Base-by-base conservation (phyloP, 345 rosid species). In the Populus simonii region DNA sequence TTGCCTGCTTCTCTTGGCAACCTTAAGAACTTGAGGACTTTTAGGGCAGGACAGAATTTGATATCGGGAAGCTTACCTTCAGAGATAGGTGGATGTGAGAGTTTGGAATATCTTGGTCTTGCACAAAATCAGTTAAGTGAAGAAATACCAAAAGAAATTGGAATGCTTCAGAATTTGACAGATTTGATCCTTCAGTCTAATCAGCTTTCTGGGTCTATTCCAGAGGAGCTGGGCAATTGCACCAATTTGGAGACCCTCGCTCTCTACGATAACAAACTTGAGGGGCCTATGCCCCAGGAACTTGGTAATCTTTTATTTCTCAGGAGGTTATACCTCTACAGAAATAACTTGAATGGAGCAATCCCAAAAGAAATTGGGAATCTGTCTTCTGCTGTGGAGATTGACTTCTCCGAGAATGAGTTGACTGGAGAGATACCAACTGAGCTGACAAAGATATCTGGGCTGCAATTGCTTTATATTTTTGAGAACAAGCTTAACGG, bases 11-110 rank as follows among this genome's bases (percentile, higher is more conserved):
- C 98, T 41, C 65, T 94, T 12, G 93, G 98, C 49, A 91, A 77
- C 31, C 89, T 94, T 66, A 89, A 83, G 69, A 88, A 74, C 5
- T 84, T 94, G 77, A 86, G 8, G 62, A 80, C 85, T 73, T 88
- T 94, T 66, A 85, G 98, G 70, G 93, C 95, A 12, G 97, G 98
- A 17, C 93, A 94, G 90, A 94, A 94, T 79, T 73, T 89, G 87
- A 86, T 94, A 66, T 87, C 98, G 4, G 98, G 98, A 72, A 87
- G 90, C 79, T 84, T 93, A 65, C 98, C 98, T 43, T 45, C 89
- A 4, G 92, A 87, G 87, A 86, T 93, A 23, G 95, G 93, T 41
- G 86, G 82, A 57, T 94, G 98, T 78, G 79, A 79, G 84, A 87
- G 82, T 78, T 83, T 94, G 85, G 79, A 75, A 78, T 76, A 85